Evolutionary conservation across 768 basidiomycete genomes (phyloP), one percentile per base, ranked within the genome.

Genomic region (Termitomyces sp.): DNA sequence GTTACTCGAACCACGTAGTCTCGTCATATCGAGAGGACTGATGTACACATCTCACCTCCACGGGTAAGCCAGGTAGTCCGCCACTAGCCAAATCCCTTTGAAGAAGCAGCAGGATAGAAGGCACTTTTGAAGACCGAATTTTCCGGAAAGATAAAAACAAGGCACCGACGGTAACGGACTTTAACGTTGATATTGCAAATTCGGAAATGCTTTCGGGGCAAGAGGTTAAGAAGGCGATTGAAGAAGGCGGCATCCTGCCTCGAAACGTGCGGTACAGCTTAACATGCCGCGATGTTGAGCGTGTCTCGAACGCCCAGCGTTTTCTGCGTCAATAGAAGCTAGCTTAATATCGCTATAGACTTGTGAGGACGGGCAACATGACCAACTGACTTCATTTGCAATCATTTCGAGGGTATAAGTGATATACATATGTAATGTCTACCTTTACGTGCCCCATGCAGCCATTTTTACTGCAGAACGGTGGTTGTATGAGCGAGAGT

Each of bases 1-100:
- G 13, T 77, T 96, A 24, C 80, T 98, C 63, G 92, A 97, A 69
- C 90, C 91, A 50, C 85, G 95, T 50, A 94, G 93, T 65, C 83
- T 92, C 32, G 78, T 97, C 65, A 84, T 98, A 66, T 90, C 94
- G 20, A 83, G 79, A 22, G 80, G 79, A 2, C 74, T 79, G 16
- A 77, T 95, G 65, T 98, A 97, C 71, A 78, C 81, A 0, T 76
- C 81, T 0, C 84, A 88, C 69, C 76, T 96, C 57, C 96, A 96
- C 68, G 92, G 92, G 82, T 80, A 60, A 72, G 78, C 68, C 36
- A 36, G 22, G 9, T 53, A 16, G 9, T 49, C 33, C 36, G 35
- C 13, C 20, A 7, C 54, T 49, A 15, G 22, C 42, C 46, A 51
- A 33, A 57, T 63, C n/a, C 35, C n/a, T 33, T 53, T 61, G 55